Percentiles rank a stretch among this genome's conserved stretches.
phyloP scores from a whole-genome alignment of 2,329 filamentous ascomycete species.

The Parascedosporium putredinis region DNA sequence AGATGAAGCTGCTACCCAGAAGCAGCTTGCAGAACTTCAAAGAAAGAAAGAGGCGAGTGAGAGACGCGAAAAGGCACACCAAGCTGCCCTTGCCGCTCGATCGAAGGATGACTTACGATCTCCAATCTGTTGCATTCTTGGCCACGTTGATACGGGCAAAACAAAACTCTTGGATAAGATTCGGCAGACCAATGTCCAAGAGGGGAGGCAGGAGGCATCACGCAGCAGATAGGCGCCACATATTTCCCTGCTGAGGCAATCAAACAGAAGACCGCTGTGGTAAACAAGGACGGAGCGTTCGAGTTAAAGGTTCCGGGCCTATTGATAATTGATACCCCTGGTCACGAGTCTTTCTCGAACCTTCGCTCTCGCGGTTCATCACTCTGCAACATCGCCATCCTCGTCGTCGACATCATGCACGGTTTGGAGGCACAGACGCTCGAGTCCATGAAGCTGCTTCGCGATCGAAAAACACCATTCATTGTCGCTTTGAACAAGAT shows the following conservation, averaged over 20 bases:
- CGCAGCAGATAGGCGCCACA: slow-evolving; percentile 97
- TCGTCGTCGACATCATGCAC: slow-evolving; percentile 99
- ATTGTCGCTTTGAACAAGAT: slow-evolving; percentile 99
- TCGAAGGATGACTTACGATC: slow-evolving; percentile 93
- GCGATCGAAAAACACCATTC: slow-evolving; percentile 92
- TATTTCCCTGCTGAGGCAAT: slow-evolving; percentile 97
- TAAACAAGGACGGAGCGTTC: slow-evolving; percentile 83
- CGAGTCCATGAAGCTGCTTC: slow-evolving; percentile 89
- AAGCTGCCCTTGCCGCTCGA: slow-evolving; percentile 80
- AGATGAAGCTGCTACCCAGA: slow-evolving; percentile 66
- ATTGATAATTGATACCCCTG: slow-evolving; percentile 92
- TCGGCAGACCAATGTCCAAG: slow-evolving; percentile 95
- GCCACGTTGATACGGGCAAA: slow-evolving; percentile 99
- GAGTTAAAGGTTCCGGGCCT: slow-evolving; percentile 97
- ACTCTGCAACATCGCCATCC: slow-evolving; percentile 97
- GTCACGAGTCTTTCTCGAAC: slow-evolving; percentile 99
- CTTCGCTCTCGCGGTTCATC: slow-evolving; percentile 92
- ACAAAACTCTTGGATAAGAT: slow-evolving; percentile 99
- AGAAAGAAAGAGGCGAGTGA: slow-evolving; percentile 84
- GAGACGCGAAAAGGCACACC: slow-evolving; percentile 77
- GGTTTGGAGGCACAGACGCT: slow-evolving; percentile 94
- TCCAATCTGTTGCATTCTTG: slow-evolving; percentile 98
- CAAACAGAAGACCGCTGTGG: slow-evolving; percentile 81
- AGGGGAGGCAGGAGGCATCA: slow-evolving; percentile 99
- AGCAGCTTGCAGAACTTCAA: slow-evolving; percentile 59